phyloP scores from a whole-genome alignment of 2,329 filamentous ascomycete species.

The Helicocarpus griseus region DNA sequence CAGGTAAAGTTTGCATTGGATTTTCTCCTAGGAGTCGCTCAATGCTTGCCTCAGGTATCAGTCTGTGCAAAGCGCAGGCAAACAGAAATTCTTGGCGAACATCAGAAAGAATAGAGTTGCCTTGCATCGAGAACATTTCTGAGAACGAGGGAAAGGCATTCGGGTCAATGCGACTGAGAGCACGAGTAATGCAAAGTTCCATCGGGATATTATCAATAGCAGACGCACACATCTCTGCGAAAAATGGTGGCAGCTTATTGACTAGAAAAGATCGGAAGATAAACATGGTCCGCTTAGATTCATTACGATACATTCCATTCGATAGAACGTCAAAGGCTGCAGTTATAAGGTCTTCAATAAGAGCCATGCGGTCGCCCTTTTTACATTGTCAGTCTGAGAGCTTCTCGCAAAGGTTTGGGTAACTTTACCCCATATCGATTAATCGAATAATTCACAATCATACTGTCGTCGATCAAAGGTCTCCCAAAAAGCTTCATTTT shows the following conservation, averaged over 20 bases:
- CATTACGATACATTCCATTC: conserved; percentile 68
- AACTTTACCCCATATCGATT: conserved; percentile 66
- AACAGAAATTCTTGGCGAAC: conserved; percentile 80
- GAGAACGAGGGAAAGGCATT: conserved; percentile 56
- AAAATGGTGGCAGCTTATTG: conserved; percentile 56
- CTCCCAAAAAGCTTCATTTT: conserved; percentile 60
- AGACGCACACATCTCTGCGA: conserved; percentile 48
- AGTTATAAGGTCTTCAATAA: conserved; percentile 72
- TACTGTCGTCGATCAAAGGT: conserved; percentile 71
- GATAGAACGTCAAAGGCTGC: conserved; percentile 84
- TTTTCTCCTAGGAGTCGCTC: conserved; percentile 74
- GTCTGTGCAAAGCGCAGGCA: conserved; percentile 74
- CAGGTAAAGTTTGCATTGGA: conserved; percentile 67
- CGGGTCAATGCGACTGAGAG: conserved; percentile 53
- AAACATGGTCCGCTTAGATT: conserved; percentile 52
- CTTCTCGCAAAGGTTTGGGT: not conserved
- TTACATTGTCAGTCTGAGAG: conserved; percentile 5
- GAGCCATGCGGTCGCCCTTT: conserved; percentile 65
- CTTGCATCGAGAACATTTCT: conserved; percentile 52
- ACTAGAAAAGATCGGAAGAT: conserved; percentile 79
- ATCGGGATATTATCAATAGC: conserved; percentile 51
- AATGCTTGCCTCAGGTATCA: conserved; percentile 71
- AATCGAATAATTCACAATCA: conserved; percentile 69
- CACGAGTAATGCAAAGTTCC: conserved; percentile 57
- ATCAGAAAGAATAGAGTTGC: conserved; percentile 50